Percentiles rank a stretch among this genome's conserved stretches.
Evolutionary conservation across 2,329 filamentous ascomycete species (phyloP).

Genomic region (Macrophomina pseudophaseolina): DNA sequence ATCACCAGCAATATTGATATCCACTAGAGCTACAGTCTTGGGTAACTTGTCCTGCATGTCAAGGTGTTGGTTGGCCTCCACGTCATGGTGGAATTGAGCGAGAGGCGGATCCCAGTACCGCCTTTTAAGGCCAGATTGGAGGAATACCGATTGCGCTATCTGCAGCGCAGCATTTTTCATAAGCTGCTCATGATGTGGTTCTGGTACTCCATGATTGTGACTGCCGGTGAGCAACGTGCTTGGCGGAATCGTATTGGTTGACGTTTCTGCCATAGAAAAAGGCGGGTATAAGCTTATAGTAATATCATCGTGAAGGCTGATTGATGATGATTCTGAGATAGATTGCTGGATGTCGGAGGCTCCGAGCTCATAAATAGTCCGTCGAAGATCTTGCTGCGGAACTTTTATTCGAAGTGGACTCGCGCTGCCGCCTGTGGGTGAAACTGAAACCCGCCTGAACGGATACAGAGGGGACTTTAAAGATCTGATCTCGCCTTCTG

Average conservation of each 20-base stretch:
- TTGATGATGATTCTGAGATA: neutral
- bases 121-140: neutral
- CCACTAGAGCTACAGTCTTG: neutral
- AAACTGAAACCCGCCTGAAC: neutral
- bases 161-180: neutral
- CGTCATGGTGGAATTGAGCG: neutral
- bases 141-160: neutral
- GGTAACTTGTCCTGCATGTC: neutral
- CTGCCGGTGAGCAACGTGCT: too few species aligned
- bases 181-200: neutral
- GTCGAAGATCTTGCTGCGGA: slow-evolving; percentile 8
- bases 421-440: neutral
- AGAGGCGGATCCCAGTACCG: slow-evolving; percentile 15
- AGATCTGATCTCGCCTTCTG: slow-evolving; percentile 10
- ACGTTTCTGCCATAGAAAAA: neutral
- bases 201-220: too few species aligned
- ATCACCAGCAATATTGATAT: slow-evolving; percentile 9
- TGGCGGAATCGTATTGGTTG: neutral
- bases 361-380: neutral
- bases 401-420: neutral
- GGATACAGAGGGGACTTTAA: slow-evolving; percentile 2
- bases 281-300: too few species aligned
- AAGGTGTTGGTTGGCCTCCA: neutral
- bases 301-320: neutral
- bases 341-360: neutral